Conservation (phyloP, 2,329 filamentous ascomycete genomes). For the Apiospora malaysiana region DNA sequence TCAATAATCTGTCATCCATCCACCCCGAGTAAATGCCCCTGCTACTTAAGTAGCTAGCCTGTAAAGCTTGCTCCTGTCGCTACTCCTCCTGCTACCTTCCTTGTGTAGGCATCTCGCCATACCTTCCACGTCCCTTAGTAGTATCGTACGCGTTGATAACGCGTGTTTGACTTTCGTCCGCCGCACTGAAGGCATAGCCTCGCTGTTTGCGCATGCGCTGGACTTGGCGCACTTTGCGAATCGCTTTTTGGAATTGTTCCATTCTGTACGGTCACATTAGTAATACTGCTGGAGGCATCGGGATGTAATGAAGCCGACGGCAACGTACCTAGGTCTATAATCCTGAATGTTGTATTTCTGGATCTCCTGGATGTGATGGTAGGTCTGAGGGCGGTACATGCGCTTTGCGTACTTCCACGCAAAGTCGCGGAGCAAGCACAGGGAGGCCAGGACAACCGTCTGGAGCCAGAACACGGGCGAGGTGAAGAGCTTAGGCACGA, state of each 20-base stretch:
- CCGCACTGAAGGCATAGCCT: slow-evolving; percentile 97
- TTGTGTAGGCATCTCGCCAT: slow-evolving; percentile 83
- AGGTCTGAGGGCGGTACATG: slow-evolving; percentile 95
- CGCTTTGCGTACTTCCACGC: slow-evolving; percentile 97
- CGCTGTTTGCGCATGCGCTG: slow-evolving; percentile 99
- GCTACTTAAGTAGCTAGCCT: neutral
- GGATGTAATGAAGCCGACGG: neutral
- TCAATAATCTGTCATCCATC: slow-evolving; percentile 12
- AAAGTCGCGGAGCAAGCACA: slow-evolving; percentile 88
- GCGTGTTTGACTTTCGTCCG: slow-evolving; percentile 93
- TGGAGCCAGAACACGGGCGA: slow-evolving; percentile 92
- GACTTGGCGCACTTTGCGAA: slow-evolving; percentile 96
- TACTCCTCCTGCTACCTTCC: neutral
- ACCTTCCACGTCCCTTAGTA: slow-evolving; percentile 86
- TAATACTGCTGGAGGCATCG: neutral
- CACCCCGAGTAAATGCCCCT: neutral
- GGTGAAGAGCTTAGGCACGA: slow-evolving; percentile 79
- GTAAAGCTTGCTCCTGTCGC: neutral
- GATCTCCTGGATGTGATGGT: slow-evolving; percentile 99
- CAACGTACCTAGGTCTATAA: slow-evolving; percentile 84
- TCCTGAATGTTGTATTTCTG: slow-evolving; percentile 99
- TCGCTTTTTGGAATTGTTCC: slow-evolving; percentile 99
- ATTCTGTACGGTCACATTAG: slow-evolving; percentile 64
- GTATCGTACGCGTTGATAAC: slow-evolving; percentile 98
- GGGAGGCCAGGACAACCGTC: slow-evolving; percentile 75